Evolutionary conservation across 768 basidiomycete genomes (phyloP).

Genomic region (Lactarius sanguifluus): DNA sequence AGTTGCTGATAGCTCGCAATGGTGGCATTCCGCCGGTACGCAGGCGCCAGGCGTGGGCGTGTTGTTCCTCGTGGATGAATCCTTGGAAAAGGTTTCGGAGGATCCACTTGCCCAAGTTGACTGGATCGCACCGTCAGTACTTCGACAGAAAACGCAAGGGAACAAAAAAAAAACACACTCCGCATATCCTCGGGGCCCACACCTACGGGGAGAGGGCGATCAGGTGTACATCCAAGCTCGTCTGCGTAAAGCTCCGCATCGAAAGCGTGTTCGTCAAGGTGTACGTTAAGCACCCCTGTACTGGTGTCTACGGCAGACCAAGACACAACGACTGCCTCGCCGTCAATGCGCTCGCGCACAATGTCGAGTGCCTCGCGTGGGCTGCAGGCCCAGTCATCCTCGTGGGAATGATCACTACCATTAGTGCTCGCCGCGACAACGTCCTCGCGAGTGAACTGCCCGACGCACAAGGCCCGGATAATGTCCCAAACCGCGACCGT

Average conservation of each 20-base stretch:
- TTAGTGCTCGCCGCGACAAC: conserved; percentile 48
- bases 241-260: conserved; percentile 96
- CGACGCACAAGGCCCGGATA: conserved; percentile 71
- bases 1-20: background rate
- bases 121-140: conserved; percentile 40
- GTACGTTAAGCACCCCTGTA: conserved; percentile 83
- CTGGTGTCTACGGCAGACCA: conserved; percentile 93
- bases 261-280: conserved; percentile 85
- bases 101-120: conserved; percentile 92
- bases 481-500: conserved; percentile 94
- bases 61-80: conserved; percentile 71
- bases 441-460: conserved; percentile 64
- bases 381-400: conserved; percentile 52
- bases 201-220: conserved; percentile 42
- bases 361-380: conserved; percentile 84
- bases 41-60: conserved; percentile 33
- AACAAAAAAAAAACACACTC: conserved; percentile 48
- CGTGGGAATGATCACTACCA: conserved; percentile 28
- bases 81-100: conserved; percentile 80
- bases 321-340: conserved; percentile 78
- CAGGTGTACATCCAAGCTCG: conserved; percentile 67
- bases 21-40: conserved; percentile 3
- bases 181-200: conserved; percentile 76
- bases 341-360: conserved; percentile 90
- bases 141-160: conserved; percentile 7